These are phyloP conservation scores for Aureobasidium sp. DNA, from an alignment of 2,329 filamentous ascomycete species.

Conservation along the genomic window DNA sequence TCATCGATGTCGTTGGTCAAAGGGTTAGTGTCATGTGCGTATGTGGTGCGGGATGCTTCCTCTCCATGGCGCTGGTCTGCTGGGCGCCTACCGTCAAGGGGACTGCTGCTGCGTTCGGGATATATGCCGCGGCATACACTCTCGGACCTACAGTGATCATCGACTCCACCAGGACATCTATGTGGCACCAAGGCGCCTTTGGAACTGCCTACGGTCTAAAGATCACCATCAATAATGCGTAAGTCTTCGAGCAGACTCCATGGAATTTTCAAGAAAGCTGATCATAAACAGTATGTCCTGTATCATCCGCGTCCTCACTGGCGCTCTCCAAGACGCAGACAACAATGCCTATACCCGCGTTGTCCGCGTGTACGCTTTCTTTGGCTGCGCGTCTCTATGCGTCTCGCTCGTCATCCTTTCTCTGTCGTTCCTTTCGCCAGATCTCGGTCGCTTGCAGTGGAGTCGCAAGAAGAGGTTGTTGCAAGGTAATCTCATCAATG, in stretches of 20 bases:
- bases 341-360: slow-evolving; percentile 49
- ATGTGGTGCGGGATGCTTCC: slow-evolving; percentile 44
- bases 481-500: slow-evolving; percentile 38
- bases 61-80: slow-evolving; percentile 47
- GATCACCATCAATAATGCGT: slow-evolving; percentile 53
- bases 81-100: slow-evolving; percentile 43
- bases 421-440: slow-evolving; percentile 32
- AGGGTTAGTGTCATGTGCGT: slow-evolving; percentile 39
- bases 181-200: slow-evolving; percentile 54
- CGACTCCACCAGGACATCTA: slow-evolving; percentile 51
- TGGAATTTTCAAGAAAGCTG: neutral
- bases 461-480: slow-evolving; percentile 45
- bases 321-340: slow-evolving; percentile 51
- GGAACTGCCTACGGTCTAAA: slow-evolving; percentile 54
- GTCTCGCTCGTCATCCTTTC: slow-evolving; percentile 37
- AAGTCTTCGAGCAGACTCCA: slow-evolving; percentile 14
- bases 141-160: slow-evolving; percentile 53
- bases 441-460: slow-evolving; percentile 49
- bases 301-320: slow-evolving; percentile 49
- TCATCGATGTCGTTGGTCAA: slow-evolving; percentile 50
- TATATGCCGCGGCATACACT: slow-evolving; percentile 49
- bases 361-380: slow-evolving; percentile 47
- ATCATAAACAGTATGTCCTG: slow-evolving; percentile 45
- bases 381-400: slow-evolving; percentile 42
- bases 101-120: slow-evolving; percentile 51